Percentiles rank a stretch among this genome's conserved stretches.
phyloP scores from a whole-genome alignment of 768 basidiomycete species.

The Russula dissimulans region DNA sequence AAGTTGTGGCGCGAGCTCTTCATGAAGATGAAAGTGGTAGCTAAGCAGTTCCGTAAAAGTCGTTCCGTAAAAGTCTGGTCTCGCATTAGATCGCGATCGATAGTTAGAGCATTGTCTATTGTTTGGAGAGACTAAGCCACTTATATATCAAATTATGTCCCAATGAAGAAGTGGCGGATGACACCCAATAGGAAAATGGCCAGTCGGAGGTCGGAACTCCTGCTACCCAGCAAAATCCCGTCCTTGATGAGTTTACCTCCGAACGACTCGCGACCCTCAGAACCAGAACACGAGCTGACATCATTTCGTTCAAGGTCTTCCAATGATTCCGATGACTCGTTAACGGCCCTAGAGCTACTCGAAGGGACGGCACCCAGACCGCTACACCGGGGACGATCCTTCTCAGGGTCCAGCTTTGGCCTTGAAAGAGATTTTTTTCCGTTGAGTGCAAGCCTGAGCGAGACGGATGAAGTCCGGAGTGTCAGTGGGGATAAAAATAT shows the following conservation, averaged over 20 bases:
- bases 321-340: constrained; percentile 62
- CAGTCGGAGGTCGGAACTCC: background rate
- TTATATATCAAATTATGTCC: background rate
- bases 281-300: background rate
- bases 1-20: constrained; percentile 63
- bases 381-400: constrained; percentile 32
- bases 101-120: no score
- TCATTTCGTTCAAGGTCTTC: constrained; percentile 30
- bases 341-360: constrained; percentile 71
- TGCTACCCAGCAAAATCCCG: background rate
- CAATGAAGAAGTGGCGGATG: background rate
- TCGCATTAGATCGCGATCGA: no score
- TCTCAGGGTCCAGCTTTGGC: constrained; percentile 69
- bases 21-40: constrained; percentile 28
- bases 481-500: constrained; percentile 62
- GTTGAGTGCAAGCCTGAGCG: constrained; percentile 66
- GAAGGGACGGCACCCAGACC: constrained; percentile 41
- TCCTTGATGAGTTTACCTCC: constrained; percentile 33
- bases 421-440: constrained; percentile 73
- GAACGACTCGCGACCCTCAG: constrained; percentile 2
- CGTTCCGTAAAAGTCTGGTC: no score
- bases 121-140: no score
- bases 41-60: background rate
- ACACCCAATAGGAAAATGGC: background rate
- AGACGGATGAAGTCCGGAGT: constrained; percentile 43